Evolutionary conservation across 805 yeast species (phyloP), one percentile per base, ranked within the genome.

Genomic region (Huiozyma sinensis): DNA sequence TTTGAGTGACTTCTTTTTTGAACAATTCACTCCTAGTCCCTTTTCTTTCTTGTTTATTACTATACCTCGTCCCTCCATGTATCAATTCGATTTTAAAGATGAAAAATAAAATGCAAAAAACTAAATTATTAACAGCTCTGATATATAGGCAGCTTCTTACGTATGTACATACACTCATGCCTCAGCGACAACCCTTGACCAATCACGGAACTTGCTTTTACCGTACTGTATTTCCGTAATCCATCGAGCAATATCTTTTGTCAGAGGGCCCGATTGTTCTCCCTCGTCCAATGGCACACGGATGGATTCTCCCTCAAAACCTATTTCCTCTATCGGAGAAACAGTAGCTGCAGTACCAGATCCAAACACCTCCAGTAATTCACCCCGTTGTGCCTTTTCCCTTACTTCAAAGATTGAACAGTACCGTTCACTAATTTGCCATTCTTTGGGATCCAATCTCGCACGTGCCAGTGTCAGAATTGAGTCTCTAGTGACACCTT

Each of bases 321-420:
- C 88, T 58, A 90, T 86, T 55, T 75, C 83, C 64, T 82, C 78
- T 58, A 90, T 87, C 52, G 97, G 97, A 35, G 95, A 79, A 37
- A 90, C 97, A 61, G 89, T 79, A 33, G 97, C 97, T 45, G 97
- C 97, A 44, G 97, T 90, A 57, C 97, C 97, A n/a, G 95, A 72
- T 55, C 97, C 97, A 57, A 90, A 90, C 11, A 95, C 95, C 72
- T 90, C 97, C 4, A 88, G 75, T 56, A 90, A 73, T 62, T 83
- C 81, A 48, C 95, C 95, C 62, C 79, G 77, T 38, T 65, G 69
- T 39, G 95, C 82, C 55, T 77, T 77, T 58, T 83, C 86, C 42
- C 71, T 73, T 43, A 89, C 84, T 69, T 90, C 97, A 49, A 64
- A 60, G 52, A 90, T 89, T 48, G 92, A 73, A 66, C 72, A 83